phyloP scores from a whole-genome alignment of 2,329 filamentous ascomycete genomes.

The Cadophora malorum region DNA sequence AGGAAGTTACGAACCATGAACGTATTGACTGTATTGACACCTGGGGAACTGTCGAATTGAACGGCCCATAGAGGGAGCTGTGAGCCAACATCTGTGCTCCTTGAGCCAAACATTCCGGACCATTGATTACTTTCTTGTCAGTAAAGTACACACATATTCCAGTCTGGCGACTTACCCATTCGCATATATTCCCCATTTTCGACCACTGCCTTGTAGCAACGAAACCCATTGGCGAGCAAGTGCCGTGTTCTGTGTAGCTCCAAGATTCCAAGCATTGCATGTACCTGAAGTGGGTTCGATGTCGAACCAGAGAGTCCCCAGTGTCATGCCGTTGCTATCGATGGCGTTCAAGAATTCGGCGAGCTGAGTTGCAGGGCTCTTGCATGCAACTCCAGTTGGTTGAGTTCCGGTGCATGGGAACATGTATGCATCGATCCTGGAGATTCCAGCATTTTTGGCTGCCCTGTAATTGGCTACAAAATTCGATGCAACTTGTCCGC shows the following conservation, averaged over 20 bases:
- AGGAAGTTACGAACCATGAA: background rate
- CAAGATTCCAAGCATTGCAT: slow-evolving; percentile 19
- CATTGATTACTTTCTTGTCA: slow-evolving; percentile 18
- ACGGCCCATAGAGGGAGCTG: slow-evolving; percentile 19
- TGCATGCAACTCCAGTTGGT: slow-evolving; percentile 15
- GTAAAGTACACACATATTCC: too few relatives aligned
- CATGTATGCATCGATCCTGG: slow-evolving; percentile 18
- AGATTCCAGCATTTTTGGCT: slow-evolving; percentile 11
- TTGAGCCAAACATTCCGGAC: slow-evolving; percentile 17
- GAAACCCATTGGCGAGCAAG: slow-evolving; percentile 13
- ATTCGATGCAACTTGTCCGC: slow-evolving; percentile 11
- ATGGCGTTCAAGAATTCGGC: slow-evolving; percentile 11
- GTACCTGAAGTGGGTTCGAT: slow-evolving; percentile 18
- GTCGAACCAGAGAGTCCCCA: slow-evolving; percentile 19
- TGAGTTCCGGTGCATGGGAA: slow-evolving; percentile 17
- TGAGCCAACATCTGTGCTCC: slow-evolving; percentile 11
- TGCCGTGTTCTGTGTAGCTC: slow-evolving; percentile 3
- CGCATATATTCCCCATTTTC: slow-evolving; percentile 16
- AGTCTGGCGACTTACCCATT: background rate
- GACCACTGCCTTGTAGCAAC: slow-evolving; percentile 4
- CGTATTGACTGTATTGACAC: slow-evolving; percentile 10
- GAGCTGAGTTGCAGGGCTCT: slow-evolving; percentile 16
- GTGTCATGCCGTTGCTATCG: slow-evolving; percentile 9
- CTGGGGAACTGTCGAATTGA: slow-evolving; percentile 5
- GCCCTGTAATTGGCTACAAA: slow-evolving; percentile 15